phyloP scores from a whole-genome alignment of 306 rosid species.

The Lupinus albus region DNA sequence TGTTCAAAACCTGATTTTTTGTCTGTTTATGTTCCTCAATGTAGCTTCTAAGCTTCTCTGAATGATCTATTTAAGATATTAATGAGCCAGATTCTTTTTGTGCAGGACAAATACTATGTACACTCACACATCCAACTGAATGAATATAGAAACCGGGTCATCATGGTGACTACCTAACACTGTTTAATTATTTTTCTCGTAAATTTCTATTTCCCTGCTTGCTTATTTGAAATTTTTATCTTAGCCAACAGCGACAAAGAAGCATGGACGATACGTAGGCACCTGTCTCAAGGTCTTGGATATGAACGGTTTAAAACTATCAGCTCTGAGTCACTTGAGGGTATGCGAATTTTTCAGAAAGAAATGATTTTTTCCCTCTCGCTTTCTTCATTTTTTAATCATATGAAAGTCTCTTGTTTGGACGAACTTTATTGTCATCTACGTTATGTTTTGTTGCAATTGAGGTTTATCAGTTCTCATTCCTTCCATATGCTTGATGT shows the following conservation, averaged over 20 bases:
- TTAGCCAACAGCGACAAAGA: conserved; percentile 77
- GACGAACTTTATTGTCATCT: background rate
- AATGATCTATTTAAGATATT: conserved; percentile 28
- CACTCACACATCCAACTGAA: conserved; percentile 95
- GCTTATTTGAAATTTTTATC: conserved; percentile 36
- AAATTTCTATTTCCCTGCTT: conserved; percentile 2
- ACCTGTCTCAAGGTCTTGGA: conserved; percentile 88
- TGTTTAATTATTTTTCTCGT: conserved; percentile 26
- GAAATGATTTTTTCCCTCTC: background rate
- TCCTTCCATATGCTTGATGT: background rate
- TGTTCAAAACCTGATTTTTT: conserved; percentile 16
- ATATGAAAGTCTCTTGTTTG: background rate
- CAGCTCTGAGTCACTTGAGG: conserved; percentile 86
- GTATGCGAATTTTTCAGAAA: conserved; percentile 43
- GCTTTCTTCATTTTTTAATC: conserved; percentile 13
- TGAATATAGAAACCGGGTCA: conserved; percentile 87
- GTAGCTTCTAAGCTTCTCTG: background rate
- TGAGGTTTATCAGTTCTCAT: background rate
- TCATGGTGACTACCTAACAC: conserved; percentile 59
- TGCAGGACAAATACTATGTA: conserved; percentile 85
- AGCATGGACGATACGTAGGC: conserved; percentile 71
- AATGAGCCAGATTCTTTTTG: conserved; percentile 11
- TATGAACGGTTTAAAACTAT: conserved; percentile 89
- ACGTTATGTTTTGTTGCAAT: conserved; percentile 10
- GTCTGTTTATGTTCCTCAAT: conserved; percentile 10